Evolutionary conservation across 2,329 filamentous ascomycete species (phyloP).

Genomic region (Achaetomium macrosporum): DNA sequence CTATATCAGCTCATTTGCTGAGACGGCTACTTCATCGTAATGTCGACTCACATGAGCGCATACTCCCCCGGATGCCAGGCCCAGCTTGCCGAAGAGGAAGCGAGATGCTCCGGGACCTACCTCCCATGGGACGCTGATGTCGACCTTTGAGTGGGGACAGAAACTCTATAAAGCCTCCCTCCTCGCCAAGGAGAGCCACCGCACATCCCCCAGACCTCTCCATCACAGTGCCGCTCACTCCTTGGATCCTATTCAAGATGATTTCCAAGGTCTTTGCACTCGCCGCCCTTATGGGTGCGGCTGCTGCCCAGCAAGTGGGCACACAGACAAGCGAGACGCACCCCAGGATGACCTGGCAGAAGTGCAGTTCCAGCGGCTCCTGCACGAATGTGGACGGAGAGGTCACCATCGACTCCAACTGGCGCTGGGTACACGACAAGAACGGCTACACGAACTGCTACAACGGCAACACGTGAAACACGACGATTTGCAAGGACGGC

Average conservation of each 20-base stretch:
- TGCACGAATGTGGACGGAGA: slow-evolving; percentile 46
- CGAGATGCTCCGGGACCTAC: not conserved
- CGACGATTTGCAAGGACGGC: slow-evolving; percentile 35
- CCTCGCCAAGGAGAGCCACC: not conserved
- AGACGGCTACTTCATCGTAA: not conserved
- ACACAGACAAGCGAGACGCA: slow-evolving; percentile 43
- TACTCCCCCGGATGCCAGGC: slow-evolving; percentile 1
- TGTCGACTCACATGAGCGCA: not conserved
- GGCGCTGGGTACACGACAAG: slow-evolving; percentile 54
- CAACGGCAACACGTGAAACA: slow-evolving; percentile 45
- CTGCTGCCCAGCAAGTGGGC: slow-evolving; percentile 47
- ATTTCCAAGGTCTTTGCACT: not conserved
- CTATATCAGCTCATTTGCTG: slow-evolving; percentile 1
- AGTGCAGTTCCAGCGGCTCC: slow-evolving; percentile 44
- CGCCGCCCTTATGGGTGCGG: slow-evolving; percentile 16
- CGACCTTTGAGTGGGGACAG: no score
- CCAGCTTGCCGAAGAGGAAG: slow-evolving; percentile 2
- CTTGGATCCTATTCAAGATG: not conserved
- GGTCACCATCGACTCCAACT: slow-evolving; percentile 55
- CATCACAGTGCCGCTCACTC: not conserved
- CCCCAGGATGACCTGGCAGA: slow-evolving; percentile 47
- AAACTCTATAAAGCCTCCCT: not conserved
- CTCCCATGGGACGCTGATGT: not conserved
- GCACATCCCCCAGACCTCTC: not conserved
- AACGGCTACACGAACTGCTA: slow-evolving; percentile 50